These are phyloP conservation scores for Aspergillus sp. DNA, from an alignment of 2,329 filamentous ascomycete species.

Conservation along the genomic window DNA sequence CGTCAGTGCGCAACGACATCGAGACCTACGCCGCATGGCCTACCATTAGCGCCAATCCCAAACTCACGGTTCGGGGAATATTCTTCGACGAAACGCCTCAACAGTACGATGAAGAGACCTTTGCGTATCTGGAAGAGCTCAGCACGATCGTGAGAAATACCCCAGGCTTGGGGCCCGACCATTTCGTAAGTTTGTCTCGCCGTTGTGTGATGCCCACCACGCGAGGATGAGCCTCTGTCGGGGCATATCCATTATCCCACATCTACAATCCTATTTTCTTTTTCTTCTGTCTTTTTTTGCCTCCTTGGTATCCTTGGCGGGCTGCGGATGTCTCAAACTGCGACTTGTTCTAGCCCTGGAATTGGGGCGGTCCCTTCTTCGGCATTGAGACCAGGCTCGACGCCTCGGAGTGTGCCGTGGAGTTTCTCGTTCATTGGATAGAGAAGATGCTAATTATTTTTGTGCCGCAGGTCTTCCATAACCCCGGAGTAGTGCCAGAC, in stretches of 20 bases:
- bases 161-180: conserved; percentile 34
- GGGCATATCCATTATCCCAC: conserved; percentile 1
- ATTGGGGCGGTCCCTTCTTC: conserved; percentile 2
- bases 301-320: background rate
- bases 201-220: conserved; percentile 11
- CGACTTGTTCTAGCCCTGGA: conserved; percentile 1
- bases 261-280: background rate
- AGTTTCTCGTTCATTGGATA: conserved; percentile 1
- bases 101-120: conserved; percentile 30
- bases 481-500: conserved; percentile 47
- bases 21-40: conserved; percentile 48
- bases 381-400: background rate
- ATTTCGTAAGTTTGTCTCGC: conserved; percentile 35
- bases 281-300: background rate
- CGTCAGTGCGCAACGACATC: conserved; percentile 45
- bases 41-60: conserved; percentile 32
- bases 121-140: conserved; percentile 36
- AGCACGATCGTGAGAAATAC: conserved; percentile 31
- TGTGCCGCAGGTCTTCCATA: conserved; percentile 41
- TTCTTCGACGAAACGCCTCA: conserved; percentile 52
- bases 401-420: background rate
- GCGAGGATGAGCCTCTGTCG: background rate
- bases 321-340: background rate
- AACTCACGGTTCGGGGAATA: conserved; percentile 47
- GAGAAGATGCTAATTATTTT: conserved; percentile 21